Conservation (phyloP, 768 basidiomycete species). For the Ramaria sp. region DNA sequence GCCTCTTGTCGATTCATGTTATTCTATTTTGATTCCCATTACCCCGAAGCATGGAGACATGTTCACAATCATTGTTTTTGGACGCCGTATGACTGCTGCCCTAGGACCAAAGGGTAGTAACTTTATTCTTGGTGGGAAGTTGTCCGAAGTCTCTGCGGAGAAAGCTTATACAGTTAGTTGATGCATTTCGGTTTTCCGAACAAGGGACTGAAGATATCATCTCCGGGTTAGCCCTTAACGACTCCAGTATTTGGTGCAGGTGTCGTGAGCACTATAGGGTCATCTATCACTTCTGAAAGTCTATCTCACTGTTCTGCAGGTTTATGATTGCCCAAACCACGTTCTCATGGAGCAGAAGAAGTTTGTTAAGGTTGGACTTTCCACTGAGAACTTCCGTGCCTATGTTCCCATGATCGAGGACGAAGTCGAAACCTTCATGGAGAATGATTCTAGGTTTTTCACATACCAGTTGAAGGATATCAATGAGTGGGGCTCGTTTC, state of each 20-base stretch:
- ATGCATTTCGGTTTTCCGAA: neutral
- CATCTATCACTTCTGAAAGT: neutral
- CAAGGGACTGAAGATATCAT: slow-evolving; percentile 10
- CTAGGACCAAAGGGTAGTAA: slow-evolving; percentile 90
- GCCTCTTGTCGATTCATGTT: slow-evolving; percentile 10
- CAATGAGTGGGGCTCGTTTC: slow-evolving; percentile 72
- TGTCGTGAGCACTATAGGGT: slow-evolving; percentile 38
- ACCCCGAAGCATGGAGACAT: slow-evolving; percentile 95
- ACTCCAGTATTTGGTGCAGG: slow-evolving; percentile 96
- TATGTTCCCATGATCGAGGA: slow-evolving; percentile 77
- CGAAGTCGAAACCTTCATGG: slow-evolving; percentile 63
- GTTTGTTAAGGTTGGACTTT: slow-evolving; percentile 93
- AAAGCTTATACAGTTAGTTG: slow-evolving; percentile 84
- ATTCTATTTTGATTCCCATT: neutral
- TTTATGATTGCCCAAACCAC: slow-evolving; percentile 95
- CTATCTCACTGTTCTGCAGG: neutral
- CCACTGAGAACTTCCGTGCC: slow-evolving; percentile 78
- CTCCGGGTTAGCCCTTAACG: slow-evolving; percentile 57
- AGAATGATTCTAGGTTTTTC: slow-evolving; percentile 50
- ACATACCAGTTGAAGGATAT: slow-evolving; percentile 52
- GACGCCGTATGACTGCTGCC: slow-evolving; percentile 83
- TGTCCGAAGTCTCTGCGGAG: slow-evolving; percentile 86
- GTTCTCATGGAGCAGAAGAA: slow-evolving; percentile 98
- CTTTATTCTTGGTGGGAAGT: slow-evolving; percentile 89
- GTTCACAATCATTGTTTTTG: slow-evolving; percentile 91